Evolutionary conservation across 768 basidiomycete genomes (phyloP), one percentile per base, ranked within the genome.

Genomic region (Phylloporus sp.): DNA sequence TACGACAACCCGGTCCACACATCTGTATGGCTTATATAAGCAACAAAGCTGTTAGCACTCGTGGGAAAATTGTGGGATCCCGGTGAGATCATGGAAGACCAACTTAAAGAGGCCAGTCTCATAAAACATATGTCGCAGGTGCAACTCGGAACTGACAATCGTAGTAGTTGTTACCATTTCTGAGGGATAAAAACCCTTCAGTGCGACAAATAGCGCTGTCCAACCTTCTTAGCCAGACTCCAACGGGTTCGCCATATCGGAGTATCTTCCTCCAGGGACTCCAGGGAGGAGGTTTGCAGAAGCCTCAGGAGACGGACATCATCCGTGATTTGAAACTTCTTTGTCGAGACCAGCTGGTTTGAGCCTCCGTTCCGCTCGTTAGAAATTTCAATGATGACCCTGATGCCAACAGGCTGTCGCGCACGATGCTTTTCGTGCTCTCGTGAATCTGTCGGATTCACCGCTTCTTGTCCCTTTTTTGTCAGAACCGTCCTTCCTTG

Each of bases 401-500:
- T 9, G 23, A 42, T 33, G 23, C n/a, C n/a, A n/a, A 28, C 57
- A 96, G 91, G 80, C 82, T 46, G 80, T 91, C 41, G 90, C 95
- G 2, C 95, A 97, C 57, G 93, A 96, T 71, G 95, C 95, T 3
- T 87, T 97, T 64, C 82, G 89, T 50, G 92, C 93, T 3, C 75
- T 98, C 40, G 84, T 97, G 63, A 98, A 98, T 69, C 77, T 98
- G 27, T 89, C 92, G 3, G 93, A 94, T 67, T 86, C 86, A 24
- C 74, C 86, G 8, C 65, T 83, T 17, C 74, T 94, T 21, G 72
- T 84, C 8, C 56, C 76, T 7, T 67, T 81, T 32, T 72, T 95
- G 8, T 81, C 82, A 2, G 90, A 95, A 39, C 64, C 76, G 0
- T 64, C 75, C 0, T 98, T 94, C 63, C 66, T 96, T 21, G 69